A percentile compares a stretch with the other conserved stretches of the same genome.
These are phyloP conservation scores for Colletotrichum zoysiae DNA, from an alignment of 2,329 filamentous ascomycete genomes.

Conservation along the genomic window DNA sequence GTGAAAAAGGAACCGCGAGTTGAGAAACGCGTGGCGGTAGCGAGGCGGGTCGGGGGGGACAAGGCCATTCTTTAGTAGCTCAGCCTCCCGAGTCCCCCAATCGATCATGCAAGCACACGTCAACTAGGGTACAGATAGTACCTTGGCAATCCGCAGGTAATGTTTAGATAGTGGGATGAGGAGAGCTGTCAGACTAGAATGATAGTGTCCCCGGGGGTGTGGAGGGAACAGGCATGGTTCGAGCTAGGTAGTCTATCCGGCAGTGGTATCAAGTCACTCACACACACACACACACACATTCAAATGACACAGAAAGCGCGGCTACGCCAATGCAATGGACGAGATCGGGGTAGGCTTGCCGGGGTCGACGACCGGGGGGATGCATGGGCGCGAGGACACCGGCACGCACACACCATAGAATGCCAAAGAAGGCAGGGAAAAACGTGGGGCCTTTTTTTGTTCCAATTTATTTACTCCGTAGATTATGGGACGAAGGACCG, in stretches of 20 bases:
- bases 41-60: constrained; percentile 9
- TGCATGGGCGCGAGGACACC: neutral
- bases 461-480: too few species aligned
- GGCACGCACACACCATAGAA: neutral
- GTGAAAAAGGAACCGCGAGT: constrained; percentile 13
- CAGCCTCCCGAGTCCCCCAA: neutral
- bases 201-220: neutral
- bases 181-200: neutral
- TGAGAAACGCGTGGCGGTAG: constrained; percentile 8
- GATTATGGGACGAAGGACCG: neutral
- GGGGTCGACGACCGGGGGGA: constrained; percentile 10
- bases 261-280: constrained; percentile 24
- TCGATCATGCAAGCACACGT: neutral
- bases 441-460: neutral
- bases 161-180: neutral
- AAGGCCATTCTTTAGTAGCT: constrained; percentile 36
- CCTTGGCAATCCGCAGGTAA: too few species aligned
- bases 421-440: neutral
- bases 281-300: constrained; percentile 27
- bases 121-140: neutral
- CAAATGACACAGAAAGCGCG: constrained; percentile 40
- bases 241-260: constrained; percentile 4
- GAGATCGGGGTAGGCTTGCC: constrained; percentile 26
- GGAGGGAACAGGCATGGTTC: neutral
- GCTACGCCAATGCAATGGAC: constrained; percentile 32